Evolutionary conservation across 179 eudicot genomes (phyloP).

Genomic region (Amaranthus tricolor): DNA sequence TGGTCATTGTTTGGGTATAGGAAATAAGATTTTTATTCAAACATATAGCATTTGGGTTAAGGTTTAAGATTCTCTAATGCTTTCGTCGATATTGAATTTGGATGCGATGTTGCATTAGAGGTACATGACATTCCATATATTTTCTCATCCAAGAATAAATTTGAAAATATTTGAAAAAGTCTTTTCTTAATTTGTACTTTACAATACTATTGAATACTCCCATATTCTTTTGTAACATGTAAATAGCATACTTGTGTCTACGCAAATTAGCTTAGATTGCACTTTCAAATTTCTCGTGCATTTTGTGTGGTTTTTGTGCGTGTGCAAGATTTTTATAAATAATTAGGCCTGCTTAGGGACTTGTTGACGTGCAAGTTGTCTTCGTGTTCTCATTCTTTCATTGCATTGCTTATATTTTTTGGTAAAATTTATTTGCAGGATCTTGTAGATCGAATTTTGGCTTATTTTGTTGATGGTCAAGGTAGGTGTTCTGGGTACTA

Average conservation of each 20-base stretch:
- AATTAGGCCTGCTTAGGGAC: background rate
- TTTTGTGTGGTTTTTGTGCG: background rate
- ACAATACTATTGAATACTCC: background rate
- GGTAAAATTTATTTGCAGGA: conserved; percentile 44
- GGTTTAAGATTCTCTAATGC: background rate
- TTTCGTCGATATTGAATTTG: background rate
- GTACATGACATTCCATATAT: background rate
- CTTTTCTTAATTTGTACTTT: background rate
- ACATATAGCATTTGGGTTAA: background rate
- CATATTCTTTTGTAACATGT: background rate
- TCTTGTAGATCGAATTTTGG: conserved; percentile 79
- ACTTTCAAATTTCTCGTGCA: background rate
- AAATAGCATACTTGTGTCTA: background rate
- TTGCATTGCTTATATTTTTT: background rate
- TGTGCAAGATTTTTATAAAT: background rate
- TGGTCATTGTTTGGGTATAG: too few relatives aligned
- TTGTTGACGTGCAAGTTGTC: background rate
- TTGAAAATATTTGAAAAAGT: background rate
- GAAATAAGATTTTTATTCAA: background rate
- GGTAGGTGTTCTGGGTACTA: conserved; percentile 38
- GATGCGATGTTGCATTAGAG: background rate
- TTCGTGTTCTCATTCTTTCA: conserved; percentile 2
- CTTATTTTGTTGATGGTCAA: conserved; percentile 69
- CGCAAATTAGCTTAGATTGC: background rate
- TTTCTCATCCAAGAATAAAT: background rate